Evolutionary conservation across 2,329 filamentous ascomycete genomes (phyloP).

Genomic region (Colletotrichum noveboracense): DNA sequence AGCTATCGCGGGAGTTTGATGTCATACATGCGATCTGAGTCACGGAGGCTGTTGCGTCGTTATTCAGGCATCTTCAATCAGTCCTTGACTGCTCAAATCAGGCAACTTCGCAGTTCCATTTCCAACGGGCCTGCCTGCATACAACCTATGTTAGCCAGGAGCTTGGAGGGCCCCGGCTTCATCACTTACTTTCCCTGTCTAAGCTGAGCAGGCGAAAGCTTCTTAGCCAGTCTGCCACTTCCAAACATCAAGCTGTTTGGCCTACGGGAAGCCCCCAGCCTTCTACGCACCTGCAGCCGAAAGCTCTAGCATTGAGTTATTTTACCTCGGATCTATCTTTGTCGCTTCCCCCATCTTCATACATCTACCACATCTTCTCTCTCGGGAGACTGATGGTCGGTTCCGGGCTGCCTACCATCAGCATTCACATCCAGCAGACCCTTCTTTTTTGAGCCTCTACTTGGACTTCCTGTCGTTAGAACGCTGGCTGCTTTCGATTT

Average conservation of each 20-base stretch:
- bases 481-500: neutral
- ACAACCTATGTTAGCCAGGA: neutral
- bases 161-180: neutral
- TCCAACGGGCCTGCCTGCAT: neutral
- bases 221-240: neutral
- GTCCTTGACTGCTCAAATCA: neutral
- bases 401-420: neutral
- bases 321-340: neutral
- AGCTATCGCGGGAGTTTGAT: neutral
- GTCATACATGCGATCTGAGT: neutral
- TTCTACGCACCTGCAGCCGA: neutral
- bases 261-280: neutral
- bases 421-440: neutral
- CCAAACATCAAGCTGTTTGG: neutral
- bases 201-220: neutral
- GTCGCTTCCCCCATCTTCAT: neutral
- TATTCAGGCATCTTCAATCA: neutral
- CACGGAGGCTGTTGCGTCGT: neutral
- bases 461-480: neutral
- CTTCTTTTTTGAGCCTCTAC: neutral
- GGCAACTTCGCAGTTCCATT: neutral
- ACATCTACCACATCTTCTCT: neutral
- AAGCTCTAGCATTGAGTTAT: neutral
- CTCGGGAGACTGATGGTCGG: neutral
- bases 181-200: neutral